Base-by-base conservation (phyloP, 352 stramenopile genomes). In the Globisporangium splendens region DNA sequence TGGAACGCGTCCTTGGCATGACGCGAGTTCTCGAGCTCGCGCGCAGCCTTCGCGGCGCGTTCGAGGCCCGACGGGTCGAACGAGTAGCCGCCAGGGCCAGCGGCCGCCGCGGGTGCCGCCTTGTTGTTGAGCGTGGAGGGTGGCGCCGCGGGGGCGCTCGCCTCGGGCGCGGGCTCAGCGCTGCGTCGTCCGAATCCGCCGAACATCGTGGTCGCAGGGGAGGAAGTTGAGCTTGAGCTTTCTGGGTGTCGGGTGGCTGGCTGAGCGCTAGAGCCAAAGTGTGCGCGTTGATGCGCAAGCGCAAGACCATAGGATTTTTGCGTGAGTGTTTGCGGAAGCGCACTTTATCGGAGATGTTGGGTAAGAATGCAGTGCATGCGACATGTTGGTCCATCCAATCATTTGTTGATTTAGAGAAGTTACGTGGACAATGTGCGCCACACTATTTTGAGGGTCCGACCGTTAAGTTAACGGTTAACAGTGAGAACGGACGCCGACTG, bases 21-120 rank as follows among this genome's bases (percentile, higher is more conserved):
- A 47, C 90, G 83, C 61, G 88, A 97, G 60, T 79, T 92, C 77
- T 99, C 96, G 8, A 99, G 79, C 72, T 99, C 96, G n/a, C 93
- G 83, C 13, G 96, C 96, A n/a, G 96, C 96, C 75, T 98, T 98
- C 49, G 97, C 97, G 44, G 96, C 97, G 52, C 97, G 93, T 74
- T 99, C 97, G 44, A 99, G 81, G 12, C 94, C 96, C 62, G 96
- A 96, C 52, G 95, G 95, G 74, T 99, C 96, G 70, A 99, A 99
- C 61, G 83, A 93, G 69, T 93, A 95, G 60, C 75, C 77, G 38
- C 75, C 78, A n/a, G 53, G 57, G 1, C 62, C 76, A 18, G 46
- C 42, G 1, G 56, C 60, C 15, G 47, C 46, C 6, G 48, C 51
- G 3, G 56, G 50, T 44, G 61, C 55, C 38, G 49, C 49, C 59